phyloP scores from a whole-genome alignment of 2,329 filamentous ascomycete species.

The Colletotrichum sp. region DNA sequence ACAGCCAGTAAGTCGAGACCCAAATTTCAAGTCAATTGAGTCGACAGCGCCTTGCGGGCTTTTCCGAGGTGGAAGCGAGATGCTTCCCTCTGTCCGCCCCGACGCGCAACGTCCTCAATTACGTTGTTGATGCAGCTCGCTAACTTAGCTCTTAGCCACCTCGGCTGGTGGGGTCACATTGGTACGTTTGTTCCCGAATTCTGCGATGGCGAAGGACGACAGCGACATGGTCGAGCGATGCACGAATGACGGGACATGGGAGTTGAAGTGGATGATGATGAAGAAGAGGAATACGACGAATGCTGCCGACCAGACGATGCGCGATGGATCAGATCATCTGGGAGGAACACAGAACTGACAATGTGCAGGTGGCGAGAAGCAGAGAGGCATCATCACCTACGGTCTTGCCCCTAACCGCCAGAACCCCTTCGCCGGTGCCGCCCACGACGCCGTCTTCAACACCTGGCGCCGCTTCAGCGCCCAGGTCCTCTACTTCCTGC shows the following conservation, averaged over 20 bases:
- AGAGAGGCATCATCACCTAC: conserved; percentile 73
- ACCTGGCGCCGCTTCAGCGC: conserved; percentile 83
- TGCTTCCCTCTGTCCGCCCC: background rate
- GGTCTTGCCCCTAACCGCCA: conserved; percentile 87
- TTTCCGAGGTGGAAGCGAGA: conserved; percentile 25
- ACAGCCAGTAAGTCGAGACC: conserved; percentile 45
- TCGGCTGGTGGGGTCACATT: conserved; percentile 77
- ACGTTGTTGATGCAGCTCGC: conserved; percentile 1
- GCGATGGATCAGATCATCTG: background rate
- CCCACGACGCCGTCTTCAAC: conserved; percentile 92
- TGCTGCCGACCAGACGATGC: background rate
- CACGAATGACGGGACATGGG: background rate
- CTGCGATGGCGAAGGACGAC: background rate
- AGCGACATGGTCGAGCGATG: background rate
- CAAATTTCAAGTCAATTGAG: conserved; percentile 1
- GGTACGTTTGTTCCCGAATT: conserved; percentile 51
- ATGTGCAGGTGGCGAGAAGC: conserved; percentile 58
- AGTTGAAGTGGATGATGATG: background rate
- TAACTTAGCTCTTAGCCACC: conserved; percentile 58
- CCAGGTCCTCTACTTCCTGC: conserved; percentile 89
- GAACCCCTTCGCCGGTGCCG: conserved; percentile 79
- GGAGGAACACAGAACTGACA: conserved; percentile 1
- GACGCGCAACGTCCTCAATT: background rate
- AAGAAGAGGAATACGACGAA: background rate
- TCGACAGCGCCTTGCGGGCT: conserved; percentile 30